Conservation (phyloP, 148 eudicot species). For the Pouteria glomerata region DNA sequence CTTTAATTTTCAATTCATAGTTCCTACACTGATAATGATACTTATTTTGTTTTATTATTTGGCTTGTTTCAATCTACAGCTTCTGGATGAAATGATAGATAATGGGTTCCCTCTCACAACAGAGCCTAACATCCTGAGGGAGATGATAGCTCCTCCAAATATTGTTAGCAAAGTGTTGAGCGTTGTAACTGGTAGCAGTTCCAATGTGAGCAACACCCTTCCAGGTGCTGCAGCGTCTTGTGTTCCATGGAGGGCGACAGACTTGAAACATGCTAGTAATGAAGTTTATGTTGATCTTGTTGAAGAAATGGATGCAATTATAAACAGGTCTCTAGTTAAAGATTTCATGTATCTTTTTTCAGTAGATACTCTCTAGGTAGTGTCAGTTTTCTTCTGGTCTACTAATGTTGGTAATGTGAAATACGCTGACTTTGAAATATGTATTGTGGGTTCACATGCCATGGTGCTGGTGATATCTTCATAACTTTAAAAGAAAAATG, state of each 20-base stretch:
- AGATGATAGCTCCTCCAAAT: conserved; percentile 95
- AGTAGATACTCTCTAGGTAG: not conserved
- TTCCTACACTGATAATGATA: too few species aligned
- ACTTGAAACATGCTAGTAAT: conserved; percentile 77
- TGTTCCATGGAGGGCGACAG: conserved; percentile 95
- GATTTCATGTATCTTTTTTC: not conserved
- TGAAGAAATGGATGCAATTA: conserved; percentile 88
- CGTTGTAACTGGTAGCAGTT: conserved; percentile 90
- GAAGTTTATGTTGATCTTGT: conserved; percentile 88
- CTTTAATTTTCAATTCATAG: not conserved
- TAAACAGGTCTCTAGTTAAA: conserved; percentile 50
- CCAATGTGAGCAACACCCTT: conserved; percentile 75
- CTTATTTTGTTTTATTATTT: not conserved
- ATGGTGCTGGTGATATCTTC: too few species aligned
- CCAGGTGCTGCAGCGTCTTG: conserved; percentile 81
- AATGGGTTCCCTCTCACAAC: conserved; percentile 97
- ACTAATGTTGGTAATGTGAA: not conserved
- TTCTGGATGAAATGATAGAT: conserved; percentile 99
- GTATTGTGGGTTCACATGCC: not conserved
- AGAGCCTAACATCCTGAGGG: conserved; percentile 86
- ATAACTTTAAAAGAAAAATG: not conserved
- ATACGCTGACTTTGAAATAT: too few species aligned
- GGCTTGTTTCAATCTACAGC: conserved; percentile 48
- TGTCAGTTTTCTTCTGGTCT: not conserved
- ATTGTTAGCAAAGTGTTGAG: conserved; percentile 88